A percentile compares a stretch with the other conserved stretches of the same genome.
These are phyloP conservation scores for Phalaenopsis aphrodite DNA, from an alignment of 106 monocot genomes.

Conservation along the genomic window DNA sequence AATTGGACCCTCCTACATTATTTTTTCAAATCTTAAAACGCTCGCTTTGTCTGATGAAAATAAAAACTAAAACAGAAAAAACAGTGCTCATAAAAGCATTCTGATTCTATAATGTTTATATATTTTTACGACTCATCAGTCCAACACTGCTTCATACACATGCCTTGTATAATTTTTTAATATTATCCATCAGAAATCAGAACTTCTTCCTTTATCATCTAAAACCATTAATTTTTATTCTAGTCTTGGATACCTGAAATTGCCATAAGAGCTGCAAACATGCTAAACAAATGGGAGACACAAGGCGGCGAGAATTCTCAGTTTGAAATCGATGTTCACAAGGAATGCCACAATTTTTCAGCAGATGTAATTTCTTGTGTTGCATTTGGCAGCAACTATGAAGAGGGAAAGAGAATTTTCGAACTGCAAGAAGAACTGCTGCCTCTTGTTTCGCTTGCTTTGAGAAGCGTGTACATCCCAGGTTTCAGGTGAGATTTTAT, in stretches of 20 bases:
- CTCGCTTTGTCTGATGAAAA: background rate
- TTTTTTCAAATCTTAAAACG: background rate
- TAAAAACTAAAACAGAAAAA: background rate
- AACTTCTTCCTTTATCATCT: background rate
- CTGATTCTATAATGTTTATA: background rate
- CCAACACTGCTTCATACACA: too few species aligned
- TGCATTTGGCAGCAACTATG: conserved; percentile 76
- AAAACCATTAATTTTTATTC: conserved; percentile 4
- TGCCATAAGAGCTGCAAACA: conserved; percentile 21
- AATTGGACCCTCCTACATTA: too few species aligned
- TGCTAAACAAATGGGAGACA: conserved; percentile 57
- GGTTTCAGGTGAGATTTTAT: conserved; percentile 50
- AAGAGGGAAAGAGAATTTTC: conserved; percentile 61
- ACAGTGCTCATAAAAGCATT: background rate
- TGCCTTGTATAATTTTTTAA: background rate
- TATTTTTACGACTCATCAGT: too few species aligned
- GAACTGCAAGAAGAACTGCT: conserved; percentile 72
- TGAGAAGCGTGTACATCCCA: conserved; percentile 62
- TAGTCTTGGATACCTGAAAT: conserved; percentile 74
- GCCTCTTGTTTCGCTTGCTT: conserved; percentile 51
- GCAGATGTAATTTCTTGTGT: conserved; percentile 68
- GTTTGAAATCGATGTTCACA: conserved; percentile 71
- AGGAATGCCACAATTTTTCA: conserved; percentile 46
- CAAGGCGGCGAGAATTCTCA: conserved; percentile 11
- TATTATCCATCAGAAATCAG: background rate